Evolutionary conservation across 768 basidiomycete species (phyloP).

Genomic region (Lepiota subincarnata): DNA sequence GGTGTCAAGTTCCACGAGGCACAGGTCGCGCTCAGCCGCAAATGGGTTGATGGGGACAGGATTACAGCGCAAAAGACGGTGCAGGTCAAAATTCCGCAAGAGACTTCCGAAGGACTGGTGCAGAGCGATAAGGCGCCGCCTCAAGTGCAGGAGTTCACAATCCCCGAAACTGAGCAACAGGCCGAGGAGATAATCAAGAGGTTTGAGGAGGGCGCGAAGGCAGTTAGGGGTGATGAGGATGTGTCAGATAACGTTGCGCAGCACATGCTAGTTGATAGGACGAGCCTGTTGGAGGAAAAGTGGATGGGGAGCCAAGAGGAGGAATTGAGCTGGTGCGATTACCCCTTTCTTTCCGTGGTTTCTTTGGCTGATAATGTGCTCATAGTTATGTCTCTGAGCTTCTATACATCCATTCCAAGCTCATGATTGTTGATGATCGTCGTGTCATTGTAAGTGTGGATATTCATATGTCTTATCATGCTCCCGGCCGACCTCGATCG

Average conservation of each 20-base stretch:
- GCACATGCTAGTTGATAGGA: conserved; percentile 66
- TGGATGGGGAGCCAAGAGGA: conserved; percentile 86
- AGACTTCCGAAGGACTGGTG: conserved; percentile 44
- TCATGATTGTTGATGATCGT: conserved; percentile 94
- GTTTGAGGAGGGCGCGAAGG: conserved; percentile 66
- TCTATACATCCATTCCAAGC: conserved; percentile 80
- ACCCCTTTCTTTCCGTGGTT: conserved; percentile 9
- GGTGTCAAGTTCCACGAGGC: conserved; percentile 83
- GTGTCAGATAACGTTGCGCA: conserved; percentile 80
- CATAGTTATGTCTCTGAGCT: conserved; percentile 76
- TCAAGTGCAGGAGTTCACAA: conserved; percentile 57
- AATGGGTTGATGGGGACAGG: conserved; percentile 59
- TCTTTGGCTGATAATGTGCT: conserved; percentile 1
- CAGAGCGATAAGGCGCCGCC: conserved; percentile 45
- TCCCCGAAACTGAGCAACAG: conserved; percentile 65
- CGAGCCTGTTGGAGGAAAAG: conserved; percentile 62
- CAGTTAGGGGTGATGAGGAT: conserved; percentile 50
- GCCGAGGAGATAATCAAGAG: conserved; percentile 62
- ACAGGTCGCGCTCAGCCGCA: conserved; percentile 76
- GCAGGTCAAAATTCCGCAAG: conserved; percentile 52
- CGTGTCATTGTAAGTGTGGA: conserved; percentile 70
- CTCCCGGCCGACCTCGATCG: neutral
- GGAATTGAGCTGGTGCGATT: conserved; percentile 71
- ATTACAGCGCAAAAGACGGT: conserved; percentile 46
- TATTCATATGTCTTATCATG: neutral